Evolutionary conservation across 225 moss, liverwort and hornwort species (phyloP).

Genomic region (Straminergon stramineum): DNA sequence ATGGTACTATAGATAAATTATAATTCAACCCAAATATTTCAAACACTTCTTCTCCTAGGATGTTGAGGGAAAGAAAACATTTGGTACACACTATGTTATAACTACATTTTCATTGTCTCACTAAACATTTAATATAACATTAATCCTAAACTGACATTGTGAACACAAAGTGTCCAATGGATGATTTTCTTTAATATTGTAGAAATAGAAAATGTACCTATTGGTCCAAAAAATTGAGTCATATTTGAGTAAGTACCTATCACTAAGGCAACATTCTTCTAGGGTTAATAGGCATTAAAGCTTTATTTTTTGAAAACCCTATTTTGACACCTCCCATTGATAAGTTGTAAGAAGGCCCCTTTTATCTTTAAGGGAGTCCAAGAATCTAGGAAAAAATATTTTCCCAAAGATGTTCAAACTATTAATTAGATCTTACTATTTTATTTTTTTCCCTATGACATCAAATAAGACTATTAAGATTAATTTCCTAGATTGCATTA

Average conservation of each 20-base stretch:
- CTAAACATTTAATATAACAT: neutral
- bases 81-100: neutral
- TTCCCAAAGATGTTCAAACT: fast-evolving
- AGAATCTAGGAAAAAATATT: neutral
- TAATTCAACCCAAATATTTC: neutral
- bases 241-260: too few relatives aligned
- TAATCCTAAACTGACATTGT: too few relatives aligned
- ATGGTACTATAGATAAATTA: too few relatives aligned
- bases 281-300: too few relatives aligned
- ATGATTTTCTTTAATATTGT: too few relatives aligned
- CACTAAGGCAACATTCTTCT: too few relatives aligned
- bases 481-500: neutral
- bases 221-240: too few relatives aligned
- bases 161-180: too few relatives aligned
- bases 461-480: neutral
- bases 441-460: too few relatives aligned
- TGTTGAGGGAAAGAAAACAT: neutral
- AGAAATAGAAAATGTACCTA: too few relatives aligned
- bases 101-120: neutral
- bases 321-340: neutral
- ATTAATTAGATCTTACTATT: too few relatives aligned
- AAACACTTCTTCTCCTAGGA: neutral
- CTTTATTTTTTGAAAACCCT: neutral
- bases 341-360: neutral
- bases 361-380: fast-evolving